Evolutionary conservation across 305 asterid genomes (phyloP).

Genomic region (Rubia peregrina): DNA sequence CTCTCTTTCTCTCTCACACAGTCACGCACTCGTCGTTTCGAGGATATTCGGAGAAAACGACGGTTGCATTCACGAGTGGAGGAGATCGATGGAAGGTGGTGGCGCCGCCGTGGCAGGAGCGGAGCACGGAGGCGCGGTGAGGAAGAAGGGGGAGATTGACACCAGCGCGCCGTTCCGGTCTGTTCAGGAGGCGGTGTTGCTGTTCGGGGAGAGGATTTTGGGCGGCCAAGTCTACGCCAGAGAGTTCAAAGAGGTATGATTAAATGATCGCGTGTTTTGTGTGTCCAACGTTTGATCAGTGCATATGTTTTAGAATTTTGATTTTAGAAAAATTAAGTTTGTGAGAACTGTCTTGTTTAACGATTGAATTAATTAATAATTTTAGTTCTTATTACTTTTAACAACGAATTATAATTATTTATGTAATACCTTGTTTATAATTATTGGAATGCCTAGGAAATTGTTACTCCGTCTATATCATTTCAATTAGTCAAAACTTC

Average conservation of each 20-base stretch:
- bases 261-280: too few relatives aligned
- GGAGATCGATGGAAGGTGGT: slow-evolving; percentile 11
- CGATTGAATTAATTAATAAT: too few relatives aligned
- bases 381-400: too few relatives aligned
- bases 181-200: slow-evolving; percentile 70
- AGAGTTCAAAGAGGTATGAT: slow-evolving; percentile 53
- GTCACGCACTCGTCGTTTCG: not conserved
- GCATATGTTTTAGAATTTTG: too few relatives aligned
- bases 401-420: too few relatives aligned
- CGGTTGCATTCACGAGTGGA: not conserved
- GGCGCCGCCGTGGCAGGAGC: slow-evolving; percentile 18
- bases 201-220: slow-evolving; percentile 75
- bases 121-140: slow-evolving; percentile 12
- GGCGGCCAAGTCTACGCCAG: slow-evolving; percentile 60
- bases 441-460: too few relatives aligned
- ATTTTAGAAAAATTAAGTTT: too few relatives aligned
- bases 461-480: too few relatives aligned
- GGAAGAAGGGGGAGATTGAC: slow-evolving; percentile 53
- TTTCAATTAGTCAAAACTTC: too few relatives aligned
- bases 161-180: slow-evolving; percentile 82
- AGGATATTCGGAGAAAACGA: not conserved
- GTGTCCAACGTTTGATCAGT: too few relatives aligned
- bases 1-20: not conserved
- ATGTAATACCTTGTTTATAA: too few relatives aligned
- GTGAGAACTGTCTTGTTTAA: too few relatives aligned